Percentiles rank a stretch among this genome's conserved stretches.
phyloP scores from a whole-genome alignment of 208 protist genomes.

The Crithidia fasciculata region DNA sequence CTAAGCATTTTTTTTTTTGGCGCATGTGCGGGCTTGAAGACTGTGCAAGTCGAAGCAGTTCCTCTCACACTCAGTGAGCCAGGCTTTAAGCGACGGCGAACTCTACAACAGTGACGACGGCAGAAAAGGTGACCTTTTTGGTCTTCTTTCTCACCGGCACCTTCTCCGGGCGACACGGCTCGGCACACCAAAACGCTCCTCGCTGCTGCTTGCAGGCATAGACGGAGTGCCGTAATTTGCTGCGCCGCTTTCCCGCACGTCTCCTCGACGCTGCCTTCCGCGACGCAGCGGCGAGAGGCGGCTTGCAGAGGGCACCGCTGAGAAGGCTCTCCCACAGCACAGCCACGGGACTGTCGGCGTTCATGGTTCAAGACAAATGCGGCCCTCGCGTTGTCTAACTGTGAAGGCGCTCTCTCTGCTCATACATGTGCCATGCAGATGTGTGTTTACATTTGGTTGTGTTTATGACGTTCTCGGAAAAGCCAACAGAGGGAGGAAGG shows the following conservation, averaged over 20 bases:
- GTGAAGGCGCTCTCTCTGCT: too few species aligned
- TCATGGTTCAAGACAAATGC: slow-evolving; percentile 1
- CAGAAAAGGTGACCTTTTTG: slow-evolving; percentile 35
- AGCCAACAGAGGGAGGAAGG: too few species aligned
- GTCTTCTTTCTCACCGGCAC: slow-evolving; percentile 13
- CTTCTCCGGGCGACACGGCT: slow-evolving; percentile 29
- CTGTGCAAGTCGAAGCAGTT: not conserved
- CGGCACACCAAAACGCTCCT: slow-evolving; percentile 33
- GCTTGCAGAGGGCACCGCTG: not conserved
- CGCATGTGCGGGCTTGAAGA: not conserved
- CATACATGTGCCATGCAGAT: too few species aligned
- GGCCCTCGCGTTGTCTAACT: too few species aligned
- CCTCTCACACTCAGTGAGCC: not conserved
- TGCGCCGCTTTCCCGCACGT: too few species aligned
- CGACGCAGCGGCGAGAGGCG: too few species aligned
- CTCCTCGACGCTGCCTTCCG: too few species aligned
- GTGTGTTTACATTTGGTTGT: too few species aligned
- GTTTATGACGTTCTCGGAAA: too few species aligned
- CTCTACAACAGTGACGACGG: slow-evolving; percentile 30
- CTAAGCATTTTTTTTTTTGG: not conserved
- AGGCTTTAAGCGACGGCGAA: slow-evolving; percentile 15
- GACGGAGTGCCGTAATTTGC: slow-evolving; percentile 3
- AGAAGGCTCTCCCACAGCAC: slow-evolving; percentile 30
- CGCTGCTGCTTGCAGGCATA: slow-evolving; percentile 27
- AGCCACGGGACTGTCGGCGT: slow-evolving; percentile 8